A percentile compares a stretch with the other conserved stretches of the same genome.
Evolutionary conservation across 768 basidiomycete genomes (phyloP).

Genomic region (Termitomyces sp.): DNA sequence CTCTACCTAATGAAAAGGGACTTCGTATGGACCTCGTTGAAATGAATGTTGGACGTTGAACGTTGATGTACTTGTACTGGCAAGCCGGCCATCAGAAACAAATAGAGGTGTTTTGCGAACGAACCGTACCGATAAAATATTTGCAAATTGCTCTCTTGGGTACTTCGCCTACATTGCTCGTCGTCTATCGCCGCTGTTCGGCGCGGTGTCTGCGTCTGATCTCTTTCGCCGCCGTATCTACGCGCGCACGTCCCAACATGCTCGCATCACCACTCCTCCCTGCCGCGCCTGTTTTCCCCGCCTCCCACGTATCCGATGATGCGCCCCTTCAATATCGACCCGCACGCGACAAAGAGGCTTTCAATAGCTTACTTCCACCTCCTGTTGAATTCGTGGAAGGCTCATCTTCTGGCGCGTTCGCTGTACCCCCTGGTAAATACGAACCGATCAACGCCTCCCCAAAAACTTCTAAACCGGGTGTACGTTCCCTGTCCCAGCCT

Average conservation of each 20-base stretch:
- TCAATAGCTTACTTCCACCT: conserved; percentile 76
- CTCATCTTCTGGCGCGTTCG: conserved; percentile 70
- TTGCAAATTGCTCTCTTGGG: conserved; percentile 1
- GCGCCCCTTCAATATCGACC: conserved; percentile 49
- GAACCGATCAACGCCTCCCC: conserved; percentile 74
- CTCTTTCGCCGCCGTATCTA: neutral
- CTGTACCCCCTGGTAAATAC: conserved; percentile 70
- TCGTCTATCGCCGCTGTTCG: neutral
- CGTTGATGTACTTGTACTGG: neutral
- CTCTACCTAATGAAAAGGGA: too few relatives aligned
- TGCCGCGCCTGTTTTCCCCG: conserved; percentile 40
- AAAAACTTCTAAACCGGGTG: conserved; percentile 43
- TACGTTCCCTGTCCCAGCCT: conserved; percentile 21
- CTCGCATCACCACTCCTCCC: conserved; percentile 62
- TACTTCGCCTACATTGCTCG: neutral
- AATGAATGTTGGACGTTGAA: too few relatives aligned
- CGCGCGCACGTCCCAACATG: conserved; percentile 35
- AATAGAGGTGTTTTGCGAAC: conserved; percentile 1
- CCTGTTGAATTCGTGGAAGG: conserved; percentile 81
- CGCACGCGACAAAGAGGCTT: conserved; percentile 64
- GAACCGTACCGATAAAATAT: conserved; percentile 10
- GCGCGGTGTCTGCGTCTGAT: conserved; percentile 9
- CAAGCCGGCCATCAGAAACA: conserved; percentile 13
- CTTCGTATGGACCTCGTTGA: too few relatives aligned
- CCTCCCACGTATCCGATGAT: conserved; percentile 45